phyloP scores from a whole-genome alignment of 78 protist species.

The Neovahlkampfia damariscottae region DNA sequence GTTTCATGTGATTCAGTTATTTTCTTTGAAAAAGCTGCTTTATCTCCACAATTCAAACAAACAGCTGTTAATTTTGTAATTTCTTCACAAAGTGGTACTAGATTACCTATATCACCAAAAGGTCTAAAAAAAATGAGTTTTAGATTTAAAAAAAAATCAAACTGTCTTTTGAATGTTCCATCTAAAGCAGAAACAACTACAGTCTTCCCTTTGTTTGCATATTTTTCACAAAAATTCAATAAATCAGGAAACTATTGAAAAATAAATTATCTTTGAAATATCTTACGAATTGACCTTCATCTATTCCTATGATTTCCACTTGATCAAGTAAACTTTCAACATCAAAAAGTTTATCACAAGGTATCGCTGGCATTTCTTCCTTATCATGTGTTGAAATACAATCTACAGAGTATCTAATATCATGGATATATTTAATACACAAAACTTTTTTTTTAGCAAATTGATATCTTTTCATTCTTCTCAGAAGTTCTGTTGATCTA shows the following conservation, averaged over 20 bases:
- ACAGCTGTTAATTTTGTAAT: conserved; percentile 69
- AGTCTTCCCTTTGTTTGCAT: conserved; percentile 68
- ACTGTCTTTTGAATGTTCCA: conserved; percentile 65
- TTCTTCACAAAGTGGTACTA: conserved; percentile 60
- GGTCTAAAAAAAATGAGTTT: too few relatives aligned
- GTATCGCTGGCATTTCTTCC: conserved; percentile 39
- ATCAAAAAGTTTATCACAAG: conserved; percentile 33
- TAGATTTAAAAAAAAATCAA: too few relatives aligned
- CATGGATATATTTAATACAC: conserved; percentile 45
- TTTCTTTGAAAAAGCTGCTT: conserved; percentile 67
- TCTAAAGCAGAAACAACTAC: conserved; percentile 80
- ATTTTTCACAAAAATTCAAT: conserved; percentile 49
- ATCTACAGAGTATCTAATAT: conserved; percentile 48
- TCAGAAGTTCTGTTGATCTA: conserved; percentile 68
- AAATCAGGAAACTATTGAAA: conserved; percentile 82
- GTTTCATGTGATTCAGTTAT: conserved; percentile 32
- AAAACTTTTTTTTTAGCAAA: conserved; percentile 43
- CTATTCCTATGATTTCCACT: not conserved
- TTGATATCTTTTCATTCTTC: conserved; percentile 48
- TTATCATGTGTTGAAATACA: conserved; percentile 58
- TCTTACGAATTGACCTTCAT: not conserved
- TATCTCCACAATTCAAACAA: conserved; percentile 48
- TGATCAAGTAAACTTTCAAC: conserved; percentile 11
- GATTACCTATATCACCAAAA: conserved; percentile 42
- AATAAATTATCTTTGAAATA: conserved; percentile 31